Evolutionary conservation across 2,329 filamentous ascomycete species (phyloP).

Genomic region (Talaromyces atroroseus): DNA sequence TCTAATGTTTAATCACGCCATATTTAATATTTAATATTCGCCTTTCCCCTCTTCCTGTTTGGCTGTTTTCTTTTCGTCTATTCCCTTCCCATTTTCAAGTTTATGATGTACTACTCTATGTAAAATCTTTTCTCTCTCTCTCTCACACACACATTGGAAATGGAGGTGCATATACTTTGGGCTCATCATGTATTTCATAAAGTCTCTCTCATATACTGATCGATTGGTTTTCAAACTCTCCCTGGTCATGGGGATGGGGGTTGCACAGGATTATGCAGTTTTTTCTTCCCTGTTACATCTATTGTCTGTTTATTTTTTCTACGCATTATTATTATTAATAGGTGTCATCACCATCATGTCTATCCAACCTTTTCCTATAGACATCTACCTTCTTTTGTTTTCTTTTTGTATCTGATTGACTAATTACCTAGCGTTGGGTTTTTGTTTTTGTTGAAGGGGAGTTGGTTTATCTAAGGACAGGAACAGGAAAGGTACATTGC

Average conservation of each 20-base stretch:
- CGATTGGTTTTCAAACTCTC: neutral
- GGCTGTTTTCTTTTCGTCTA: neutral
- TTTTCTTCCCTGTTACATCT: conserved; percentile 22
- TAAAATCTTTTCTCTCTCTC: neutral
- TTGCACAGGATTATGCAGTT: conserved; percentile 7
- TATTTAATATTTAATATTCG: conserved; percentile 11
- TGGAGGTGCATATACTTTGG: conserved; percentile 13
- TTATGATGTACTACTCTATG: neutral
- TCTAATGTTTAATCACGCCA: conserved; percentile 15
- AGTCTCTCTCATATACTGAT: conserved; percentile 11
- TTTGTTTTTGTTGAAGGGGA: neutral
- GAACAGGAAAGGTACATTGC: neutral
- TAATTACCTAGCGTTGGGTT: neutral
- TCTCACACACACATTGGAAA: no score
- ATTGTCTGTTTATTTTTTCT: neutral
- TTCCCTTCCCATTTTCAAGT: neutral
- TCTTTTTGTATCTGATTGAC: neutral
- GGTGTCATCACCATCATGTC: neutral
- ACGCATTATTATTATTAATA: neutral
- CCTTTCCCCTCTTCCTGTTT: neutral
- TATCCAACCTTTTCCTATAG: neutral
- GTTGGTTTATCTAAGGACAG: neutral
- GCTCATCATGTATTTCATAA: conserved; percentile 10
- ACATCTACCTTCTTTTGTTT: neutral
- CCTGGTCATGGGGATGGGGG: neutral